These are phyloP conservation scores for Amphicarpaea edgeworthii DNA, from an alignment of 306 rosid genomes.

Conservation along the genomic window DNA sequence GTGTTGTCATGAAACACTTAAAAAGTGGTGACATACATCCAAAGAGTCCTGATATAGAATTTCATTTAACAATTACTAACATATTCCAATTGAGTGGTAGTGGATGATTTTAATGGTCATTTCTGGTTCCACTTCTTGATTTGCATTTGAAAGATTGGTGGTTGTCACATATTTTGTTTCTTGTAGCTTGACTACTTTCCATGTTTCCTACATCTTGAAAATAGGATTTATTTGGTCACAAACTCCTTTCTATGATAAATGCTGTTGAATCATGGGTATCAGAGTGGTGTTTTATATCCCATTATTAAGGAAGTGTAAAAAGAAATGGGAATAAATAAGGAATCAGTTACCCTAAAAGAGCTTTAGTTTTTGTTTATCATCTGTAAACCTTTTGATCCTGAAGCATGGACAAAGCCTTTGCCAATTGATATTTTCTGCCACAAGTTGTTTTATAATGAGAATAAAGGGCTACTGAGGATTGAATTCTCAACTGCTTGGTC, in stretches of 20 bases:
- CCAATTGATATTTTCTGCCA: neutral
- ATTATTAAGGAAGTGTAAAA: conserved; percentile 1
- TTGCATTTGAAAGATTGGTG: conserved; percentile 12
- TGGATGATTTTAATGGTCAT: conserved; percentile 4
- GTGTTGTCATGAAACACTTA: conserved; percentile 14
- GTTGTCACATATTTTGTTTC: neutral
- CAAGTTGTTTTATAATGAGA: conserved; percentile 24
- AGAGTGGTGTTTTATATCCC: neutral
- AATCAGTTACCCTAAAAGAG: neutral
- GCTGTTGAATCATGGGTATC: neutral
- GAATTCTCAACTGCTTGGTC: conserved; percentile 18
- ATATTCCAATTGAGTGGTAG: neutral
- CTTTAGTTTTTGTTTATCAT: neutral
- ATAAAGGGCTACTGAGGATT: neutral
- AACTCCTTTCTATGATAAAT: neutral
- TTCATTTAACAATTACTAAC: conserved; percentile 12
- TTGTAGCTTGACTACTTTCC: conserved; percentile 16
- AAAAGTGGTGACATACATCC: conserved; percentile 2
- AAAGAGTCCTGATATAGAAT: conserved; percentile 4
- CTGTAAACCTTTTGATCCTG: conserved; percentile 27
- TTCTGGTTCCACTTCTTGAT: conserved; percentile 20
- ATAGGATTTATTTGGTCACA: conserved; percentile 8
- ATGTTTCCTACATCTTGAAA: neutral
- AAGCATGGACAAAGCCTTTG: neutral
- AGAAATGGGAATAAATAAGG: neutral